These are phyloP conservation scores for Lycium barbarum DNA, from an alignment of 257 asterid genomes.

Conservation along the genomic window DNA sequence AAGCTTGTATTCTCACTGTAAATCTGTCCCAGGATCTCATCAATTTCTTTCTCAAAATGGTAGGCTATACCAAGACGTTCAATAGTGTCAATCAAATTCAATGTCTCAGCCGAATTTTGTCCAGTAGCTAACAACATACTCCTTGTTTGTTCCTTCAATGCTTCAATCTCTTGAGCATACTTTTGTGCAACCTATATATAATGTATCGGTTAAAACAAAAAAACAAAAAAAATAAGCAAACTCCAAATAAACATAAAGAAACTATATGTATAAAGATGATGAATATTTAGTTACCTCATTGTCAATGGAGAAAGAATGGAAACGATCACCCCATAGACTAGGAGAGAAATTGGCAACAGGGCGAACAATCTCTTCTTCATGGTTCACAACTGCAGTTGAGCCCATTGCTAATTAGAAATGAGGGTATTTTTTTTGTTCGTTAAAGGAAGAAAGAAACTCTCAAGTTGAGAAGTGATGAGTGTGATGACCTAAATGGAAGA, in stretches of 20 bases:
- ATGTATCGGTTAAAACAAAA: neutral
- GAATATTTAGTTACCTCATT: too few species aligned
- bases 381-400: neutral
- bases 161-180: constrained; percentile 31
- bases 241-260: too few species aligned
- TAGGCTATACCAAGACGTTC: constrained; percentile 51
- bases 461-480: neutral
- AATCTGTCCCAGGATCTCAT: constrained; percentile 29
- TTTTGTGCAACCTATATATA: neutral
- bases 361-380: constrained; percentile 32
- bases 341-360: constrained; percentile 40
- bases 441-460: neutral
- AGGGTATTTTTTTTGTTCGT: too few species aligned
- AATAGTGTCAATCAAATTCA: constrained; percentile 40
- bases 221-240: neutral
- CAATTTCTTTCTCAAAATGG: constrained; percentile 44
- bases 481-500: neutral
- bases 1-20: neutral
- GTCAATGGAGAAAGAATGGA: too few species aligned
- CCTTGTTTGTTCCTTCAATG: constrained; percentile 40
- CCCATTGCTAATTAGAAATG: neutral
- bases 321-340: too few species aligned
- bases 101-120: neutral
- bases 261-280: too few species aligned
- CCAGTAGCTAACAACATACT: neutral